Evolutionary conservation across 371 early-diverging fungal genomes (phyloP).

Genomic region (Rhizopus sp.): DNA sequence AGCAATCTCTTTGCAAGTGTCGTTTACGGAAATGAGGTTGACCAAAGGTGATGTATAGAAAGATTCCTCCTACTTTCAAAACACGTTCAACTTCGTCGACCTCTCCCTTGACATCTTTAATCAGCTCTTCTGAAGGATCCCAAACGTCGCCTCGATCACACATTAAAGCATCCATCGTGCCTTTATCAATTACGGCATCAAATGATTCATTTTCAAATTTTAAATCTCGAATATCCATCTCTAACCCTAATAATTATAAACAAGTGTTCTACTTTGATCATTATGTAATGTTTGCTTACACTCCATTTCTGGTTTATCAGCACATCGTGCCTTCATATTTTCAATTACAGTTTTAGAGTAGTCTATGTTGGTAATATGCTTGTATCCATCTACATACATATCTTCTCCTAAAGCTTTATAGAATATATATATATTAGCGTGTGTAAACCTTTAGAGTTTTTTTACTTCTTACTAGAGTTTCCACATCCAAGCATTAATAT

Average conservation of each 20-base stretch:
- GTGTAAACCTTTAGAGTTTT: background rate
- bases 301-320: constrained; percentile 59
- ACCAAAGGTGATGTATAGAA: constrained; percentile 89
- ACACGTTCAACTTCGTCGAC: constrained; percentile 76
- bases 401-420: constrained; percentile 70
- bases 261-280: background rate
- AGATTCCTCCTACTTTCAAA: constrained; percentile 76
- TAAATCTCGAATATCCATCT: constrained; percentile 79
- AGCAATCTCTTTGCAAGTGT: constrained; percentile 70
- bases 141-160: constrained; percentile 87
- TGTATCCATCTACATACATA: constrained; percentile 81
- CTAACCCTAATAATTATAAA: constrained; percentile 55
- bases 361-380: constrained; percentile 79
- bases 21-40: constrained; percentile 88
- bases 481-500: constrained; percentile 83
- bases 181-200: constrained; percentile 87
- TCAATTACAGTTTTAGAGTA: constrained; percentile 79
- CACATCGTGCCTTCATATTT: constrained; percentile 70
- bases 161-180: constrained; percentile 82
- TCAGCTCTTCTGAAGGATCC: constrained; percentile 77
- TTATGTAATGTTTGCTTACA: constrained; percentile 42
- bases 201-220: constrained; percentile 60
- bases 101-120: constrained; percentile 65
- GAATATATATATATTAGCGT: background rate
- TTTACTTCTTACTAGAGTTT: constrained; percentile 60